Evolutionary conservation across 305 asterid species (phyloP).

Genomic region (Fraxinus angustifolia): DNA sequence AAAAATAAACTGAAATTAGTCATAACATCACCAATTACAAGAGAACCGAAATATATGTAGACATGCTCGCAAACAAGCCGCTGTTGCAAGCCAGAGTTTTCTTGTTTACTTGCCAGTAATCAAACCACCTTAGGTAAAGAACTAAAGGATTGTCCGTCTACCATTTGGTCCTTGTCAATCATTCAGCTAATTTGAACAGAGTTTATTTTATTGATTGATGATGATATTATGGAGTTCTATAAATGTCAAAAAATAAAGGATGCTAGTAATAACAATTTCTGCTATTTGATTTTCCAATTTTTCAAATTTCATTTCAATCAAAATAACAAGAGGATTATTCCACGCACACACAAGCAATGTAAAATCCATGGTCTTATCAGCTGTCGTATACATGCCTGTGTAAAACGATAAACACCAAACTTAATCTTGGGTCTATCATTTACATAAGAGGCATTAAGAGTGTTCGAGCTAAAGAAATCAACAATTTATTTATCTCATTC

Average conservation of each 20-base stretch:
- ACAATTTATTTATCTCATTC: too few species aligned
- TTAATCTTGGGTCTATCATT: neutral
- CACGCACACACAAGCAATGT: neutral
- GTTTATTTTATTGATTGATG: neutral
- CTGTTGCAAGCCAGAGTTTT: neutral
- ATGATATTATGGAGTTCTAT: neutral
- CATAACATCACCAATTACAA: neutral
- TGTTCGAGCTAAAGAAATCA: too few species aligned
- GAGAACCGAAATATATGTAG: neutral
- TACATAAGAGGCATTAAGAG: neutral
- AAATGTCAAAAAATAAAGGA: neutral
- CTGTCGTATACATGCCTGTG: slow-evolving; percentile 14
- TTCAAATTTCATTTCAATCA: neutral
- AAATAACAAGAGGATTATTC: neutral
- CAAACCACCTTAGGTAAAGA: neutral
- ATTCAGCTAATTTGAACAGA: neutral
- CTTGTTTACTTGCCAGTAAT: neutral
- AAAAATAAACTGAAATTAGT: slow-evolving; percentile 11
- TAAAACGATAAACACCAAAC: slow-evolving; percentile 15
- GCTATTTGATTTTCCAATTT: neutral
- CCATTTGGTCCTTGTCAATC: neutral
- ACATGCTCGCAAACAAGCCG: neutral
- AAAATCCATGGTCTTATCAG: slow-evolving; percentile 10
- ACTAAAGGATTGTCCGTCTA: neutral
- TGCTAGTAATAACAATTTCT: neutral